phyloP scores from a whole-genome alignment of 2,329 filamentous ascomycete genomes.

The Nothophoma quercina region DNA sequence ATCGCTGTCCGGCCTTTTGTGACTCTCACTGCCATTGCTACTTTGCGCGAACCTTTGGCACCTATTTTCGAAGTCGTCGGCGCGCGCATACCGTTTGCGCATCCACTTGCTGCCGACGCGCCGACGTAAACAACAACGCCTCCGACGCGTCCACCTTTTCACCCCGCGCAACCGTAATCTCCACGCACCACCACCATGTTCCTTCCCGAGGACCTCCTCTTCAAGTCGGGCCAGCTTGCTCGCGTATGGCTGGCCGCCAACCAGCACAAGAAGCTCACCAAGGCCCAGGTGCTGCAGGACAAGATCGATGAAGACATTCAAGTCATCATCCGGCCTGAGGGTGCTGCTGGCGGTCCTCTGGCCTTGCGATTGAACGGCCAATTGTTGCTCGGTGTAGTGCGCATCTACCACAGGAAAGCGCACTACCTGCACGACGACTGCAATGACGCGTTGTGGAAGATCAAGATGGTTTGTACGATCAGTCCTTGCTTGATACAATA shows the following conservation, averaged over 20 bases:
- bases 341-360: slow-evolving; percentile 79
- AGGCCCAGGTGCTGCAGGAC: slow-evolving; percentile 92
- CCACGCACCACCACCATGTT: slow-evolving; percentile 71
- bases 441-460: slow-evolving; percentile 96
- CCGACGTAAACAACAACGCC: slow-evolving; percentile 42
- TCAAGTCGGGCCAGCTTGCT: slow-evolving; percentile 95
- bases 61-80: slow-evolving; percentile 25
- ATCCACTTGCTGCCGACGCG: slow-evolving; percentile 38
- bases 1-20: slow-evolving; percentile 26
- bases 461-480: slow-evolving; percentile 80
- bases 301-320: slow-evolving; percentile 95
- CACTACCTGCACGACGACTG: slow-evolving; percentile 96
- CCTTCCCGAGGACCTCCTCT: slow-evolving; percentile 93
- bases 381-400: slow-evolving; percentile 90
- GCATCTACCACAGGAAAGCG: slow-evolving; percentile 97
- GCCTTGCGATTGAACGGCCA: slow-evolving; percentile 93
- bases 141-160: slow-evolving; percentile 29
- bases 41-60: slow-evolving; percentile 28
- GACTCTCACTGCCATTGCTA: slow-evolving; percentile 33
- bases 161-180: slow-evolving; percentile 19
- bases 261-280: slow-evolving; percentile 96
- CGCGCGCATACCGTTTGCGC: slow-evolving; percentile 34
- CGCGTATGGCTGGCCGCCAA: slow-evolving; percentile 98
- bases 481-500: neutral
- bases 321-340: slow-evolving; percentile 83